Conservation (phyloP, 129 eudicot genomes). For the Erigeron canadensis region DNA sequence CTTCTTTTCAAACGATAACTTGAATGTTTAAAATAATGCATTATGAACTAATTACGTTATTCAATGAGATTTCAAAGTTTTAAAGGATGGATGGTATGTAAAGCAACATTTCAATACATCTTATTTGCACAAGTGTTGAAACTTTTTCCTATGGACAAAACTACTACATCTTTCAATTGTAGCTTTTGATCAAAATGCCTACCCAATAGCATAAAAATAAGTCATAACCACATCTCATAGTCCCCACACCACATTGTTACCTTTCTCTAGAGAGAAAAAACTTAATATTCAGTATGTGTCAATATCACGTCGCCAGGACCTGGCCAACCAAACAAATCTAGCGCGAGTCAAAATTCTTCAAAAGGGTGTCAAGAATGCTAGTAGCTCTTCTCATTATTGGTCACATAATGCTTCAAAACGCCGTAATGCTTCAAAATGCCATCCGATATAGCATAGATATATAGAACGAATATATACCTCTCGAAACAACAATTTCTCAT, state of each 20-base stretch:
- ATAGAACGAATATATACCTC: not conserved
- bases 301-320: slow-evolving; percentile 11
- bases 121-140: slow-evolving; percentile 34
- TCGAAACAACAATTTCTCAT: not conserved
- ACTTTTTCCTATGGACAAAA: slow-evolving; percentile 22
- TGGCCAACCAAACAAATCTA: slow-evolving; percentile 9
- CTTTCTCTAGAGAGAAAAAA: slow-evolving; percentile 3
- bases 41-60: not conserved
- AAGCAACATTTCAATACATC: slow-evolving; percentile 18
- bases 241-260: slow-evolving; percentile 3
- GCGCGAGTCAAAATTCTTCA: not conserved
- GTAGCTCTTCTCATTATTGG: not conserved
- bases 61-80: slow-evolving; percentile 8
- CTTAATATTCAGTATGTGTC: slow-evolving; percentile 20
- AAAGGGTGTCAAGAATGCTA: not conserved
- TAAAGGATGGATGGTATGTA: slow-evolving; percentile 2
- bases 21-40: not conserved
- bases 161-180: not conserved
- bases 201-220: slow-evolving; percentile 19
- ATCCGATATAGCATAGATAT: not conserved
- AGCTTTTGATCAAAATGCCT: not conserved
- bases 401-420: not conserved
- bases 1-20: too few species aligned
- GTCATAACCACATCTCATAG: slow-evolving; percentile 1
- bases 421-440: not conserved